Evolutionary conservation across 225 moss, liverwort and hornwort species (phyloP).

Genomic region (Climacium dendroides): DNA sequence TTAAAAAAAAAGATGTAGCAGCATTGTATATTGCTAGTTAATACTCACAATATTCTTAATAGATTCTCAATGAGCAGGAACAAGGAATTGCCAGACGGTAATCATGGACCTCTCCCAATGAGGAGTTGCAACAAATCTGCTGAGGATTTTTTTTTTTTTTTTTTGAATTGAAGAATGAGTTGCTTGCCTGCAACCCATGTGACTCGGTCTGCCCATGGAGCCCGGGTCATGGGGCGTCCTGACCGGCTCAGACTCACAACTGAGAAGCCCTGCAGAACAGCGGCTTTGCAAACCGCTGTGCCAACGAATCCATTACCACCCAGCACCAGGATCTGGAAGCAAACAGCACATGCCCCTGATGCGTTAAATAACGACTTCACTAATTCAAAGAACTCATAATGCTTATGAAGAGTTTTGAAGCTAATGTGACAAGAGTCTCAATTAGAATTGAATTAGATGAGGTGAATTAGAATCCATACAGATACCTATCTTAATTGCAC

Average conservation of each 20-base stretch:
- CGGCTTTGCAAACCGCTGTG: slow-evolving; percentile 62
- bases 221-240: slow-evolving; percentile 44
- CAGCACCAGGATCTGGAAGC: slow-evolving; percentile 64
- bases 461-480: neutral
- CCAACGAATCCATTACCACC: slow-evolving; percentile 95
- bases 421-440: neutral
- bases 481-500: neutral
- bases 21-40: neutral
- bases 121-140: neutral
- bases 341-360: neutral
- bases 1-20: neutral
- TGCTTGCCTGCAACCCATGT: slow-evolving; percentile 61
- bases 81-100: neutral
- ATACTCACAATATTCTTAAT: neutral
- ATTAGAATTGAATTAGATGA: neutral
- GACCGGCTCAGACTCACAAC: slow-evolving; percentile 87
- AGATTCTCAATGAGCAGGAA: neutral
- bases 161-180: neutral
- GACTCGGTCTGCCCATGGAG: slow-evolving; percentile 41
- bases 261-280: slow-evolving; percentile 40
- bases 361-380: neutral
- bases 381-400: neutral
- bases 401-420: neutral
- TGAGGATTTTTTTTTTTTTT: neutral
- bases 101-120: neutral